Base-by-base conservation (phyloP, 2,329 filamentous ascomycete species). In the Botryotinia calthae region DNA sequence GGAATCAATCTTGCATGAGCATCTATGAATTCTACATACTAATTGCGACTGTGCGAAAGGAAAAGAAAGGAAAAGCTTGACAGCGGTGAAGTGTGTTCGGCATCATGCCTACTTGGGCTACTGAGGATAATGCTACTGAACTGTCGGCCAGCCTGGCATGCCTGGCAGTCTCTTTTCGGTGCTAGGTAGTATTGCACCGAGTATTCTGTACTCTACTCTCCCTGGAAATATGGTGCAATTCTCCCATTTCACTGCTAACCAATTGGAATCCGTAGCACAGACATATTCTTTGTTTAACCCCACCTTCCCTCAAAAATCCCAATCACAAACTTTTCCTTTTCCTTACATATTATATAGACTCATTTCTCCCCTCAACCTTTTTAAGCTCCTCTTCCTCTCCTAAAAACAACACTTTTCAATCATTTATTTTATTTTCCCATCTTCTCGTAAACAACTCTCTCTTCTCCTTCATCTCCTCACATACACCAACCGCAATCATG, bases 401-500 rank as follows among this genome's bases (percentile, higher is more conserved):
- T 63, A 93, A 80, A 25, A 85, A 84, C 59, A 87, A 86, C 34
- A 84, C 86, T 22, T 97, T 12, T 54, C 37, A 22, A 16, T 48
- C 28, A 12, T 51, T n/a, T 25, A 22, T 59, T 22, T 44, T 65
- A 87, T 79, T n/a, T 80, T 79, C 44, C 84, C 22, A n/a, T 22
- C 20, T 82, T 34, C 86, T 85, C n/a, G 82, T 82, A 37, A 84
- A 79, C 72, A 81, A 82, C 73, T 82, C 58, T 25, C 34, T 82
- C 78, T 83, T 44, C 84, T 74, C 87, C 86, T 66, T 67, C 93
- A 80, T n/a, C 85, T 84, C 61, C 87, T 86, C 51, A 87, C 86
- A 25, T 97, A 87, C 79, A 97, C 94, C 70, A n/a, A 71, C 64
- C 74, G 71, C 84, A 86, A 90, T 82, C 85, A 92, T 92, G 90